Percentiles rank a stretch among this genome's conserved stretches.
Evolutionary conservation across 352 stramenopile species (phyloP).

Genomic region (Phytophthora colocasiae): DNA sequence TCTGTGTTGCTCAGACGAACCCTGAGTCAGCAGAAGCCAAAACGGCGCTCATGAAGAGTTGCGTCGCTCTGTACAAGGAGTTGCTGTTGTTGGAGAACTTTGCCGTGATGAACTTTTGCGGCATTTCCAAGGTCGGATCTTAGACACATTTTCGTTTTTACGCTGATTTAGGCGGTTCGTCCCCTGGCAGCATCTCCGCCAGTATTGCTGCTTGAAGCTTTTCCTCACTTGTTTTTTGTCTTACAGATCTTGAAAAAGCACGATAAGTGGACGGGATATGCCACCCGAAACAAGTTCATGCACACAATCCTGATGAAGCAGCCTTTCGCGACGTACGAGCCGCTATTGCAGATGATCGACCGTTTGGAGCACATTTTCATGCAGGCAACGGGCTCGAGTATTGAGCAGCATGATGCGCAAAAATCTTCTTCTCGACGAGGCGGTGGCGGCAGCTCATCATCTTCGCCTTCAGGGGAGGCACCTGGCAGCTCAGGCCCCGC

Average conservation of each 20-base stretch:
- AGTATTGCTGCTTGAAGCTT: background rate
- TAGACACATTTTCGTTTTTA: constrained; percentile 2
- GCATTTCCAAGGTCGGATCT: constrained; percentile 78
- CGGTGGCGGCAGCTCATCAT: constrained; percentile 37
- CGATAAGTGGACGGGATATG: constrained; percentile 92
- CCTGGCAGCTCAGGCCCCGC: constrained; percentile 12
- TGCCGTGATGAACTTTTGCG: constrained; percentile 91
- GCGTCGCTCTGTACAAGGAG: constrained; percentile 88
- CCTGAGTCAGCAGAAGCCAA: constrained; percentile 64
- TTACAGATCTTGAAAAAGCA: constrained; percentile 89
- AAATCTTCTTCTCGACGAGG: constrained; percentile 52
- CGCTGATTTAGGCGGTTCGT: constrained; percentile 21
- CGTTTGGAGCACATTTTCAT: constrained; percentile 90
- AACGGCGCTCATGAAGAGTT: constrained; percentile 83
- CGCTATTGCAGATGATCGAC: constrained; percentile 88
- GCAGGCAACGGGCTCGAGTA: constrained; percentile 85
- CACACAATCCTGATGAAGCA: constrained; percentile 91
- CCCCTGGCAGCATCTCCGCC: constrained; percentile 15
- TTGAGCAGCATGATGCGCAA: constrained; percentile 83
- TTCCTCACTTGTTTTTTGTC: constrained; percentile 14
- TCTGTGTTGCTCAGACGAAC: constrained; percentile 44
- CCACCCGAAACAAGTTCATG: constrained; percentile 92
- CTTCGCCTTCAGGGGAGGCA: constrained; percentile 24
- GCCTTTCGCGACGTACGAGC: constrained; percentile 86
- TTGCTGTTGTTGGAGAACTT: constrained; percentile 89